phyloP scores from a whole-genome alignment of 805 yeast species.

The Blastobotrys muscicola region DNA sequence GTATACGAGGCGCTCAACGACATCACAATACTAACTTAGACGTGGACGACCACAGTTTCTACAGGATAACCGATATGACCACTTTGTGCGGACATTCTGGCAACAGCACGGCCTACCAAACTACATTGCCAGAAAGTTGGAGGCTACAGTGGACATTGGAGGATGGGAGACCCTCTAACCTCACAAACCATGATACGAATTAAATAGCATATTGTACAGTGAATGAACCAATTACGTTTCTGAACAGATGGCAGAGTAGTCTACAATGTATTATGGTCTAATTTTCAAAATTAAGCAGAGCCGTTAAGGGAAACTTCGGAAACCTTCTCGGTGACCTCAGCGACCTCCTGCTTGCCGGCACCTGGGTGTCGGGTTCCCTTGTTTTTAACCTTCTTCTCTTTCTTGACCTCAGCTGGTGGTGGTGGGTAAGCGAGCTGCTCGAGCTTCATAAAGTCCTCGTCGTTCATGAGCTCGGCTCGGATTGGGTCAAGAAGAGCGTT shows the following conservation, averaged over 20 bases:
- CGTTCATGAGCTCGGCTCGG: constrained; percentile 52
- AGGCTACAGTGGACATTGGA: constrained; percentile 73
- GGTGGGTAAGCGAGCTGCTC: constrained; percentile 78
- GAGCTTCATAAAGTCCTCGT: constrained; percentile 66
- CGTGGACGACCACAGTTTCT: constrained; percentile 65
- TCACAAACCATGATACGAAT: neutral
- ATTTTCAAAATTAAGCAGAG: neutral
- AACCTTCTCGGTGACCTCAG: constrained; percentile 30
- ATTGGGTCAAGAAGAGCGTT: constrained; percentile 77
- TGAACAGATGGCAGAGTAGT: neutral
- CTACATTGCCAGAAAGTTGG: constrained; percentile 68
- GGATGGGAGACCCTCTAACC: constrained; percentile 83
- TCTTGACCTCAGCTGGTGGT: constrained; percentile 51
- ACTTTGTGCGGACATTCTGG: constrained; percentile 61
- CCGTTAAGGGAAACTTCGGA: constrained; percentile 31
- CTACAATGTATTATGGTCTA: neutral
- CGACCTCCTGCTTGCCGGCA: constrained; percentile 18
- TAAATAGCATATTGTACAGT: neutral
- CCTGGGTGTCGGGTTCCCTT: constrained; percentile 82
- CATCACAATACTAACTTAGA: constrained; percentile 18
- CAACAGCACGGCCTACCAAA: constrained; percentile 71
- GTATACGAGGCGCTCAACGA: constrained; percentile 1
- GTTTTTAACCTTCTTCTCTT: constrained; percentile 63
- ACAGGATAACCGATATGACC: constrained; percentile 51
- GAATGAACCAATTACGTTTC: neutral